Evolutionary conservation across 2,329 filamentous ascomycete genomes (phyloP).

Genomic region (Dactylellina leptospora): DNA sequence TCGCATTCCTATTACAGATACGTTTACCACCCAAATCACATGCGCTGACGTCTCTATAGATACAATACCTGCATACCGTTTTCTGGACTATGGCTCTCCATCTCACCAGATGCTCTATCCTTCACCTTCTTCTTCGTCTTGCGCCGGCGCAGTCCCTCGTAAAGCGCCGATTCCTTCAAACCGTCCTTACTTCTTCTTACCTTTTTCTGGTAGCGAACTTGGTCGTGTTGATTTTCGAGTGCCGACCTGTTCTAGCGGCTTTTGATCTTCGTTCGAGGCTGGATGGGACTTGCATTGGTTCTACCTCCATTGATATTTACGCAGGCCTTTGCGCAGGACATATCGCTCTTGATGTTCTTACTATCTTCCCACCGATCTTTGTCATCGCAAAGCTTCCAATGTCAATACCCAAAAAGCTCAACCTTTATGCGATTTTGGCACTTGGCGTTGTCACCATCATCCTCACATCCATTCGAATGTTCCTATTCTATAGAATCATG

Average conservation of each 20-base stretch:
- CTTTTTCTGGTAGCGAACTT: conserved; percentile 39
- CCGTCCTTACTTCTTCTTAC: conserved; percentile 38
- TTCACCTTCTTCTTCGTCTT: conserved; percentile 46
- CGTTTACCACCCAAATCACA: not conserved
- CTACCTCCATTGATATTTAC: conserved; percentile 41
- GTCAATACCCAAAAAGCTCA: conserved; percentile 37
- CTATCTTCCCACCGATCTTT: conserved; percentile 46
- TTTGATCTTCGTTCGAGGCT: conserved; percentile 45
- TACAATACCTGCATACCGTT: conserved; percentile 51
- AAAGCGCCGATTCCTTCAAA: conserved; percentile 42
- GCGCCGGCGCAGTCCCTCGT: conserved; percentile 27
- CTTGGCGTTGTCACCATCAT: conserved; percentile 44
- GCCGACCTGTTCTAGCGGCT: conserved; percentile 36
- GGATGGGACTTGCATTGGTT: conserved; percentile 47
- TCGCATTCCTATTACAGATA: not conserved
- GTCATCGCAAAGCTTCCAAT: conserved; percentile 45
- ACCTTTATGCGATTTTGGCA: conserved; percentile 40
- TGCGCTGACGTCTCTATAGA: conserved; percentile 1
- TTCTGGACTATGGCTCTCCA: conserved; percentile 50
- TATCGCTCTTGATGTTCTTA: conserved; percentile 45
- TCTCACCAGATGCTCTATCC: conserved; percentile 44
- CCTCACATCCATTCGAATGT: conserved; percentile 48
- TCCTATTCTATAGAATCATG: conserved; percentile 46
- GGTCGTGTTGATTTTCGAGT: conserved; percentile 47
- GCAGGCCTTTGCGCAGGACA: conserved; percentile 45